Evolutionary conservation across 1,139 yeast genomes (phyloP).

Genomic region (Geotrichum candidum): DNA sequence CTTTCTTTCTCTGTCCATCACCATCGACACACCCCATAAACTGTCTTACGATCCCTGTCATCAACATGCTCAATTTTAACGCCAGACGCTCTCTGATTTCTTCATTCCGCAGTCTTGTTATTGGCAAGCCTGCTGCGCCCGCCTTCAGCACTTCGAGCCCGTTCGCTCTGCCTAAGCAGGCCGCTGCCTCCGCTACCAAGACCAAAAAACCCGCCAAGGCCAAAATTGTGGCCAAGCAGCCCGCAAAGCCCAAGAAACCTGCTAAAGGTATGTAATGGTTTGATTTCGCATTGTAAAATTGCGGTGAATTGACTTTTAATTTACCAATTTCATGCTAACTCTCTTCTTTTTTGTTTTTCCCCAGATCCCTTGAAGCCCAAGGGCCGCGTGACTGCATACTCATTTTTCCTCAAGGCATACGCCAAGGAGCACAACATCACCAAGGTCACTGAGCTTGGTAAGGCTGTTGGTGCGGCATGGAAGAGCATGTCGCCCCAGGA

Average conservation of each 20-base stretch:
- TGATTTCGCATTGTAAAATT: not conserved
- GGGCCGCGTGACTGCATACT: not conserved
- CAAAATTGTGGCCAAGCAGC: not conserved
- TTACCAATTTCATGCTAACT: not conserved
- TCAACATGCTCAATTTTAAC: not conserved
- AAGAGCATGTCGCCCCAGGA: slow-evolving; percentile 76
- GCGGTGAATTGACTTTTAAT: not conserved
- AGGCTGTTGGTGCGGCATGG: slow-evolving; percentile 89
- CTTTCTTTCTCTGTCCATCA: not conserved
- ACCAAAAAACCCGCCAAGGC: not conserved
- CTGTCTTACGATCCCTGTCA: not conserved
- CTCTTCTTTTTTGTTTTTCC: not conserved
- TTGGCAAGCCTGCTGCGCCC: not conserved
- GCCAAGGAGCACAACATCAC: not conserved
- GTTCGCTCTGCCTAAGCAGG: not conserved
- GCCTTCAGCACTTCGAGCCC: not conserved
- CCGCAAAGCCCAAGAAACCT: not conserved
- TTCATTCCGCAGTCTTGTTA: not conserved
- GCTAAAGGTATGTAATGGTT: not conserved
- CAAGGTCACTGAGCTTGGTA: slow-evolving; percentile 53
- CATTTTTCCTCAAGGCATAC: not conserved
- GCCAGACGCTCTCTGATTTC: not conserved
- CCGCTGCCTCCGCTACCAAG: not conserved
- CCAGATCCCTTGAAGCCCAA: not conserved
- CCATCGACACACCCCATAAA: not conserved